These are phyloP conservation scores for Helotiales sp. DNA, from an alignment of 2,329 filamentous ascomycete species.

Conservation along the genomic window DNA sequence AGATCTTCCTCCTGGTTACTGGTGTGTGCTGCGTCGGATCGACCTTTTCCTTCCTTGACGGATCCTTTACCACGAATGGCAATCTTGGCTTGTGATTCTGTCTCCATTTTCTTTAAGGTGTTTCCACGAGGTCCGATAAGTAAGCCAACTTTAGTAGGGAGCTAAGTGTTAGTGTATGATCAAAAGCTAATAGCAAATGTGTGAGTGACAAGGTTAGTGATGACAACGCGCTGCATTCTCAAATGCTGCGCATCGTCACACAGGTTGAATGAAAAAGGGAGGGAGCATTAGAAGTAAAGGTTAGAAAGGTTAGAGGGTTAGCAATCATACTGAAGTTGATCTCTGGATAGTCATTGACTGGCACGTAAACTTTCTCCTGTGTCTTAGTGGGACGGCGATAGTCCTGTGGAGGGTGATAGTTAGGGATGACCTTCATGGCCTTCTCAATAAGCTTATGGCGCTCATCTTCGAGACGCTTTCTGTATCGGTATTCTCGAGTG, in stretches of 20 bases:
- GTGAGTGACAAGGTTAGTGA: slow-evolving; percentile 39
- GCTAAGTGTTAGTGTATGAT: slow-evolving; percentile 83
- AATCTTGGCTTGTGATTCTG: slow-evolving; percentile 96
- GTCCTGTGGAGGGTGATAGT: slow-evolving; percentile 97
- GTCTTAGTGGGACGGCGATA: slow-evolving; percentile 99
- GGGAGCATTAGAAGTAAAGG: slow-evolving; percentile 42
- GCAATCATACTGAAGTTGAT: slow-evolving; percentile 99
- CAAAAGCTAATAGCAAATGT: slow-evolving; percentile 38
- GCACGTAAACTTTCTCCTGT: slow-evolving; percentile 99
- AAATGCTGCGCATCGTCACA: slow-evolving; percentile 39
- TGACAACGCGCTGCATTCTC: slow-evolving; percentile 34
- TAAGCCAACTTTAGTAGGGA: slow-evolving; percentile 93
- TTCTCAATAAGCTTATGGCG: slow-evolving; percentile 98
- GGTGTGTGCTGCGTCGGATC: slow-evolving; percentile 96
- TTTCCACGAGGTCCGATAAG: slow-evolving; percentile 99
- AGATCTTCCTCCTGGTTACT: slow-evolving; percentile 99
- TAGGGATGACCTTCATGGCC: slow-evolving; percentile 99
- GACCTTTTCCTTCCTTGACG: slow-evolving; percentile 98
- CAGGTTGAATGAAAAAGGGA: slow-evolving; percentile 48
- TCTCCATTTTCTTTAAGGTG: slow-evolving; percentile 99
- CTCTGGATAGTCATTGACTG: slow-evolving; percentile 99
- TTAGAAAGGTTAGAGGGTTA: slow-evolving; percentile 93
- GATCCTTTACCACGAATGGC: slow-evolving; percentile 99
- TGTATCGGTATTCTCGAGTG: slow-evolving; percentile 96
- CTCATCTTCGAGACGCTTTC: slow-evolving; percentile 97